Evolutionary conservation across 108 stramenopile species (phyloP).

Genomic region (Parietichytrium sp.): DNA sequence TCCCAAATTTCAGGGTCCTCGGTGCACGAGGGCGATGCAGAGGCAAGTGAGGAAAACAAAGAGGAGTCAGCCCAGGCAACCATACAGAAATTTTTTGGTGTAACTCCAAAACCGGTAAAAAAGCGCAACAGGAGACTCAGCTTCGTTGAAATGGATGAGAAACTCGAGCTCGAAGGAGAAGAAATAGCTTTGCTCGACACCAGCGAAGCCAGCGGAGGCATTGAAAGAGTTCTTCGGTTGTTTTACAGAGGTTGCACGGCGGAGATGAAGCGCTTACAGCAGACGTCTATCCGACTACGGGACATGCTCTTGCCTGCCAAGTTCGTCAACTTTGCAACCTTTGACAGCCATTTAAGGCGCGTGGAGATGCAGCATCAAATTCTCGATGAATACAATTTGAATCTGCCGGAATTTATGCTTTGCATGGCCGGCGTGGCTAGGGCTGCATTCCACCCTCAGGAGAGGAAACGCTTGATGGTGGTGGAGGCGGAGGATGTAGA

Average conservation of each 20-base stretch:
- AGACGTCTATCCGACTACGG: not conserved
- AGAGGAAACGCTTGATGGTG: not conserved
- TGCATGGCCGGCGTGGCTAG: not conserved
- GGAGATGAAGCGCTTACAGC: conserved; percentile 6
- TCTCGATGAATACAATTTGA: not conserved
- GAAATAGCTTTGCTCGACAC: not conserved
- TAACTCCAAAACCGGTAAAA: not conserved
- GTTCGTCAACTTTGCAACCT: not conserved
- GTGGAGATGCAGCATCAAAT: not conserved
- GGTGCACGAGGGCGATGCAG: no score
- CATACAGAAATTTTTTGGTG: no score
- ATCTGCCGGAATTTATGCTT: not conserved
- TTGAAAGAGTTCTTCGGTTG: conserved; percentile 3
- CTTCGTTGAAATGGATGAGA: not conserved
- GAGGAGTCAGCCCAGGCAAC: no score
- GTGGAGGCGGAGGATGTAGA: conserved; percentile 19
- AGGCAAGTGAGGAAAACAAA: no score
- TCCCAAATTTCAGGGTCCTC: not conserved
- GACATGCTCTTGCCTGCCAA: not conserved
- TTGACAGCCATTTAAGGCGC: not conserved
- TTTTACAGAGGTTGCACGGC: not conserved
- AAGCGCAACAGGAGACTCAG: not conserved
- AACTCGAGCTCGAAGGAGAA: not conserved
- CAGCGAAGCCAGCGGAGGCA: not conserved
- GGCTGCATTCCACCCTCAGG: not conserved